phyloP scores from a whole-genome alignment of 345 rosid genomes.

The Arabidopsis arenosa region DNA sequence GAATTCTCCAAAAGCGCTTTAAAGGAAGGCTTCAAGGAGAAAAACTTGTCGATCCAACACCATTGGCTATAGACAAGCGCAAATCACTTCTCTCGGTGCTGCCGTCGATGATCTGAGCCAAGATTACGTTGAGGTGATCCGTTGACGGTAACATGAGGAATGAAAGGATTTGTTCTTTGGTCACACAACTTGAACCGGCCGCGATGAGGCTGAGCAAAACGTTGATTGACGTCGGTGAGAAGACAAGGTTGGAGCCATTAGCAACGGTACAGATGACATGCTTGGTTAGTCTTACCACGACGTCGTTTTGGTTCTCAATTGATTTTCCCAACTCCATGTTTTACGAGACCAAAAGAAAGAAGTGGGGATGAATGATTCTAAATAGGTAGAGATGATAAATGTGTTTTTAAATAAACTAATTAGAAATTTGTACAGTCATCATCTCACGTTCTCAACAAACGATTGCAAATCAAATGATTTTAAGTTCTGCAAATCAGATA shows the following conservation, averaged over 20 bases:
- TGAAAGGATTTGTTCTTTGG: conserved; percentile 62
- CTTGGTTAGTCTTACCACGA: conserved; percentile 51
- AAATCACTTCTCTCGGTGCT: conserved; percentile 58
- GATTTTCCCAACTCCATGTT: conserved; percentile 58
- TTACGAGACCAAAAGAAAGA: too few relatives aligned
- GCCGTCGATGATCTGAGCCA: conserved; percentile 52
- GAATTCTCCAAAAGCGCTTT: conserved; percentile 53
- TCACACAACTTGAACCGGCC: conserved; percentile 54
- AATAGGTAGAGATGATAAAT: not conserved
- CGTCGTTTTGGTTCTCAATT: conserved; percentile 58
- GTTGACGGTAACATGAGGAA: conserved; percentile 62
- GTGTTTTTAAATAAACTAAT: too few relatives aligned
- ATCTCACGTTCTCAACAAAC: too few relatives aligned
- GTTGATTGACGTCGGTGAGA: conserved; percentile 73
- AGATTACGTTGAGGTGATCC: conserved; percentile 57
- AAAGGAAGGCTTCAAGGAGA: conserved; percentile 62
- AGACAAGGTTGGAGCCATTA: conserved; percentile 58
- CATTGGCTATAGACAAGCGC: conserved; percentile 53
- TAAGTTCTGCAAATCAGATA: too few relatives aligned
- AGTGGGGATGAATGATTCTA: not conserved
- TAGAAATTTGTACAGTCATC: too few relatives aligned
- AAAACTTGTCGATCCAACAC: conserved; percentile 64
- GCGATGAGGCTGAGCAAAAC: conserved; percentile 66
- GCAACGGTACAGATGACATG: conserved; percentile 52
- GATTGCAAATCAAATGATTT: too few relatives aligned